These are phyloP conservation scores for Saccharomyces pastorianus DNA, from an alignment of 1,139 yeast species.

Conservation along the genomic window DNA sequence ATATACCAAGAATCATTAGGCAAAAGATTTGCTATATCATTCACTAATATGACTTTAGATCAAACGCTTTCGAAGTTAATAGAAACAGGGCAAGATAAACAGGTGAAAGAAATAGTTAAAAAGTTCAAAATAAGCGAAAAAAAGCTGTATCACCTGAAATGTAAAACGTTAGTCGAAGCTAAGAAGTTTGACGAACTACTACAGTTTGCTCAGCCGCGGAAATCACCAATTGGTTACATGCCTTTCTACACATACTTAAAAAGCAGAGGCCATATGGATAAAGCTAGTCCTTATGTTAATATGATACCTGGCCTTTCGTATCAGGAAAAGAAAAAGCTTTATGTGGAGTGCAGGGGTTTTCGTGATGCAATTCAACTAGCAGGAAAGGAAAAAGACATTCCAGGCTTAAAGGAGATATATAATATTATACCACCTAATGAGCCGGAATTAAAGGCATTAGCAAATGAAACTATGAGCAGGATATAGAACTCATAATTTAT, in stretches of 20 bases:
- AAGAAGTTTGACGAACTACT: slow-evolving; percentile 58
- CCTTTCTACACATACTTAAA: slow-evolving; percentile 40
- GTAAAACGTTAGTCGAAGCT: slow-evolving; percentile 44
- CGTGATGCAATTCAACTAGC: slow-evolving; percentile 24
- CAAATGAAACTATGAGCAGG: slow-evolving; percentile 17
- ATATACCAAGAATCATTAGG: slow-evolving; percentile 48
- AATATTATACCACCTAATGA: slow-evolving; percentile 24
- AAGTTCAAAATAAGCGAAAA: slow-evolving; percentile 57
- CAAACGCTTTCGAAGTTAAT: slow-evolving; percentile 51
- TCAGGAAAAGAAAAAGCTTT: slow-evolving; percentile 20
- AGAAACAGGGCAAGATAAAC: slow-evolving; percentile 48
- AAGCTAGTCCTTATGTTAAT: slow-evolving; percentile 25
- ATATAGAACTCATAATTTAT: slow-evolving; percentile 6
- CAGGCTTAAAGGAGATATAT: slow-evolving; percentile 19
- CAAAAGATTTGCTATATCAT: slow-evolving; percentile 47
- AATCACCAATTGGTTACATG: slow-evolving; percentile 68
- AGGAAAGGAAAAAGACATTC: slow-evolving; percentile 23
- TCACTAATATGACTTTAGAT: slow-evolving; percentile 46
- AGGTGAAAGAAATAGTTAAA: slow-evolving; percentile 48
- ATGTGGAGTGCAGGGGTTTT: slow-evolving; percentile 24
- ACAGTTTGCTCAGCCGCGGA: slow-evolving; percentile 40
- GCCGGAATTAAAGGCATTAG: slow-evolving; percentile 19
- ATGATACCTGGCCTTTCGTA: slow-evolving; percentile 23
- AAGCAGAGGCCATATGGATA: slow-evolving; percentile 18
- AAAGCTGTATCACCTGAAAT: slow-evolving; percentile 56